A percentile compares a stretch with the other conserved stretches of the same genome.
Evolutionary conservation across 495 filamentous ascomycete species (phyloP).

Genomic region (Penicillium verhagenii): DNA sequence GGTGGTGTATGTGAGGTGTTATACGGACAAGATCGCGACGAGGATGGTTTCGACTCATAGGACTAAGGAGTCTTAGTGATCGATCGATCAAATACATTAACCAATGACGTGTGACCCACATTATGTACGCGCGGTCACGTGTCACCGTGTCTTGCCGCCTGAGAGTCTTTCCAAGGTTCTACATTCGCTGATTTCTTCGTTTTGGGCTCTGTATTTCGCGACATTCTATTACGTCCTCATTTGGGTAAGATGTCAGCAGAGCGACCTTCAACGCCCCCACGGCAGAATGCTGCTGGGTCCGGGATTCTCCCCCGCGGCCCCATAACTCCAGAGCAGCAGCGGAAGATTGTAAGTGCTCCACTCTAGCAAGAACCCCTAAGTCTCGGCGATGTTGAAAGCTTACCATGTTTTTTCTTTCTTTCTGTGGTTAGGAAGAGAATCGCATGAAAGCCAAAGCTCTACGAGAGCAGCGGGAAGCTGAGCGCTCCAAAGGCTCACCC

Average conservation of each 20-base stretch:
- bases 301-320: constrained; percentile 50
- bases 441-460: constrained; percentile 90
- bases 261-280: constrained; percentile 63
- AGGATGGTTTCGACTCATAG: constrained; percentile 23
- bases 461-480: constrained; percentile 65
- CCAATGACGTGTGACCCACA: background rate
- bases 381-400: background rate
- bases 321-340: constrained; percentile 71
- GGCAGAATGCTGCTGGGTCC: constrained; percentile 31
- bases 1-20: constrained; percentile 94
- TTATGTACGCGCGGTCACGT: constrained; percentile 1
- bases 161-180: background rate
- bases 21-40: constrained; percentile 47
- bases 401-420: background rate
- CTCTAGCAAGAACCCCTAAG: background rate
- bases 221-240: background rate
- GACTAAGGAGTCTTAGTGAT: too few species aligned
- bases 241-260: constrained; percentile 27
- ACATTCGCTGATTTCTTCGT: background rate
- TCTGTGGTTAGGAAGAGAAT: constrained; percentile 90
- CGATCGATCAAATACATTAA: background rate
- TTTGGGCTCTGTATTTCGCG: background rate
- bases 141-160: background rate
- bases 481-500: constrained; percentile 35
- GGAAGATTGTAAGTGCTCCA: constrained; percentile 58